Evolutionary conservation across 1,139 yeast genomes (phyloP), one percentile per base, ranked within the genome.

Genomic region (Suhomyces taliae): DNA sequence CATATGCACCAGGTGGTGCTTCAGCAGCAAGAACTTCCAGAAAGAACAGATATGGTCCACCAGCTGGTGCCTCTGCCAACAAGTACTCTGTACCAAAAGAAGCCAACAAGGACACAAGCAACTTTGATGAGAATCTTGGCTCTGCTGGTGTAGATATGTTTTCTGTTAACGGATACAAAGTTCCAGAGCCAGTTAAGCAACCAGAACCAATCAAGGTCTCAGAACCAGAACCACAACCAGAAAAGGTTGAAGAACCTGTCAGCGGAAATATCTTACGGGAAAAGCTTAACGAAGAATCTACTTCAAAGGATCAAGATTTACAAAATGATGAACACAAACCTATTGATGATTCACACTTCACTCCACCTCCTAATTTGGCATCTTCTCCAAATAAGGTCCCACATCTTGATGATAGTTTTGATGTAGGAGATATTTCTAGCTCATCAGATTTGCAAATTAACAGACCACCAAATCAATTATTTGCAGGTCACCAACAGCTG

Each of bases 1-100:
- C 79, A 29, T 73, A 74, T 54, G 78, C 78, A 2, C 78, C 79
- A 12, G 64, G 66, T 4, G 57, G 55, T 1, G 34, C 52, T 11
- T 10, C 39, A 31, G 14, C 46, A 24, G 50, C 24, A 34, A 31
- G 41, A 6, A 29, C 47, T 9, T 33, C 58, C 9, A 58, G 55
- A 39, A 58, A 52, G 43, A 65, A 49, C 48, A 65, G 55, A 41
- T 69, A 69, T 46, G 72, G 72, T 1, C 72, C 73, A 8, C 56
- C 65, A 10, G 46, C 58, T 11, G 56, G 55, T 32, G 37, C 36
- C 40, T 11, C 41, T 11, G 19, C 50, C 15, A 49, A 46, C 39
- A 58, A 55, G 44, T 60, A 57, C 43, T 52, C 56, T 14, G 54
- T 47, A 11, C 54, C 61, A 11, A 51, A 42, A 1, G 32, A 29